Evolutionary conservation across 441 rosid genomes (phyloP).

Genomic region (Metrosideros polymorpha): DNA sequence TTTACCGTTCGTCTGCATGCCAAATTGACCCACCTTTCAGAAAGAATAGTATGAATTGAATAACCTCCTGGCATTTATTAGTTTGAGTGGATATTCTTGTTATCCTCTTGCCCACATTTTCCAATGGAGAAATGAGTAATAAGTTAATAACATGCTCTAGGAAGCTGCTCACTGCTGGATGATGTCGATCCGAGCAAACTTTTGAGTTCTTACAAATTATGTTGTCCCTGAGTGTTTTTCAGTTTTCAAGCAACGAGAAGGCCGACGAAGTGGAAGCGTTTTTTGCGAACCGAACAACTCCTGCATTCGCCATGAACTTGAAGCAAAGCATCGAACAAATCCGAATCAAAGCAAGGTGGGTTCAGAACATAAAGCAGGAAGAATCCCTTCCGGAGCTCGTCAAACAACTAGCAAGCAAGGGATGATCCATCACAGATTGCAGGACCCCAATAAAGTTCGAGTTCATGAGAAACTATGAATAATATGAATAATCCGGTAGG

Average conservation of each 20-base stretch:
- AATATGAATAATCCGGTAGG: background rate
- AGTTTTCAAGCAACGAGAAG: slow-evolving; percentile 27
- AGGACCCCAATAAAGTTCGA: background rate
- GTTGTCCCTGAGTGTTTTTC: background rate
- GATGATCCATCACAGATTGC: background rate
- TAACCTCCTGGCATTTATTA: background rate
- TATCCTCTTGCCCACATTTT: background rate
- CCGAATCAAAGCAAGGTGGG: slow-evolving; percentile 33
- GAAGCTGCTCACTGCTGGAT: background rate
- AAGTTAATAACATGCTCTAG: background rate
- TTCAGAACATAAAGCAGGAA: slow-evolving; percentile 18
- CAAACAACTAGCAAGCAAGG: slow-evolving; percentile 10
- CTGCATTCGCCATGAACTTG: slow-evolving; percentile 20
- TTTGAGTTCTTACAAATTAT: background rate
- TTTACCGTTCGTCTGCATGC: background rate
- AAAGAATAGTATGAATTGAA: background rate
- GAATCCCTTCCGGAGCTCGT: slow-evolving; percentile 12
- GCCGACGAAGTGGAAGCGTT: slow-evolving; percentile 28
- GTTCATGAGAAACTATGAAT: background rate
- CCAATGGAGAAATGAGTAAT: background rate
- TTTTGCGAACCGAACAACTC: slow-evolving; percentile 4
- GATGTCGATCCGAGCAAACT: background rate
- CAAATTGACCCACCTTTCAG: background rate
- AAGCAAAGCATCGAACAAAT: slow-evolving; percentile 31
- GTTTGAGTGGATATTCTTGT: background rate